Evolutionary conservation across 495 filamentous ascomycete genomes (phyloP).

Genomic region (Penicillium simplicissimum): DNA sequence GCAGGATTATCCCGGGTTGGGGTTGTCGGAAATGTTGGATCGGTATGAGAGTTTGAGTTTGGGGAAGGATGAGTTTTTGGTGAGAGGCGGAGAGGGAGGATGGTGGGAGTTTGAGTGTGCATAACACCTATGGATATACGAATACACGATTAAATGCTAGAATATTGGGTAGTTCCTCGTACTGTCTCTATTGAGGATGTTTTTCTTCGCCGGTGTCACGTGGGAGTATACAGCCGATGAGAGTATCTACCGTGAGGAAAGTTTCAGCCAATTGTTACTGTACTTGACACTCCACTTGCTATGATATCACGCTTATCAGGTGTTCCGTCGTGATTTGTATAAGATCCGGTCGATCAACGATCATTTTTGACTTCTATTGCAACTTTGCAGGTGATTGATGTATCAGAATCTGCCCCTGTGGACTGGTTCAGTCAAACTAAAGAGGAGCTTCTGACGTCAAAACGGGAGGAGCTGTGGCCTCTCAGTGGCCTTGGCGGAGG

Average conservation of each 20-base stretch:
- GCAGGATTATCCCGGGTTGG: conserved; percentile 29
- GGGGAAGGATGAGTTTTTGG: conserved; percentile 39
- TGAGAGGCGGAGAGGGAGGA: conserved; percentile 18
- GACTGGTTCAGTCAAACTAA: background rate
- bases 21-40: conserved; percentile 46
- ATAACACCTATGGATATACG: background rate
- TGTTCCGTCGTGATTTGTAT: background rate
- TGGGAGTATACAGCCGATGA: too few relatives aligned
- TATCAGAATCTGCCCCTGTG: background rate
- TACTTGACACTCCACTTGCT: background rate
- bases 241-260: too few relatives aligned
- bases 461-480: background rate
- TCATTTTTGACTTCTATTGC: background rate
- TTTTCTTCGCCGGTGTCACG: too few relatives aligned
- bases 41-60: conserved; percentile 46
- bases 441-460: conserved; percentile 6
- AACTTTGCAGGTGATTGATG: background rate
- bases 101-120: background rate
- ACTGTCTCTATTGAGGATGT: too few relatives aligned
- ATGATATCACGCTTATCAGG: background rate
- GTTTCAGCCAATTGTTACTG: too few relatives aligned
- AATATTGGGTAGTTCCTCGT: too few relatives aligned
- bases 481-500: background rate
- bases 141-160: background rate
- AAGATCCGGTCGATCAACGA: background rate